Evolutionary conservation across 352 stramenopile species (phyloP), one percentile per base, ranked within the genome.

Genomic region (Aphanomyces invadans): DNA sequence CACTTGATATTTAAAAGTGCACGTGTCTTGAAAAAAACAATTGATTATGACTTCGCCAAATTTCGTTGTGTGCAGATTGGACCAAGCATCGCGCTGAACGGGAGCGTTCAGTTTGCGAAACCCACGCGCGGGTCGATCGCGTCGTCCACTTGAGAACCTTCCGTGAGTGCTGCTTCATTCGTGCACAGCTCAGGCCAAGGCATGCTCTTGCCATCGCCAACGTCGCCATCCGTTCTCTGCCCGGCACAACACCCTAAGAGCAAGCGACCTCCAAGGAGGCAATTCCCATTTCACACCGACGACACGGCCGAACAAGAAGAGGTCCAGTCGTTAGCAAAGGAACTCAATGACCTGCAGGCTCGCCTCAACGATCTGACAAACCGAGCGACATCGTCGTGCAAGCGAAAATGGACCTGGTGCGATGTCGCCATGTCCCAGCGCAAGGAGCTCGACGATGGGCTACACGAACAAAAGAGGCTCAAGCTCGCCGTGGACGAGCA

Each of bases 391-490:
- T 12, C 46, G 9, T 23, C 31, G 17, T 38, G 53, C 53, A 62
- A 62, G n/a, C 53, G 53, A 17, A 62, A 62, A 25, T 45, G 29
- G 4, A 17, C 23, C 17, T 62, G 53, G 53, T 38, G n/a, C 31
- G 53, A 62, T 17, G 53, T 62, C 10, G 53, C 53, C 4, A 19
- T 19, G 4, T 9, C 53, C 31, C 53, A 62, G 23, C 12, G 11
- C 15, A 45, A 45, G 9, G 53, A 62, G 25, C 23, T 45, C 25
- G 3, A 62, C n/a, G 29, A 45, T 2, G 26, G 29, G 10, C 31
- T 28, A 15, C 53, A 62, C 11, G 53, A 62, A 38, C 29, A 62
- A 17, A 62, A 62, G n/a, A 29, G 53, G 29, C n/a, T 62, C 1
- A 62, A 62, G 17, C 19, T 21, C 9, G 53, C 53, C 5, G 25